Conservation (phyloP, 2,329 filamentous ascomycete genomes). For the Colletotrichum musae region DNA sequence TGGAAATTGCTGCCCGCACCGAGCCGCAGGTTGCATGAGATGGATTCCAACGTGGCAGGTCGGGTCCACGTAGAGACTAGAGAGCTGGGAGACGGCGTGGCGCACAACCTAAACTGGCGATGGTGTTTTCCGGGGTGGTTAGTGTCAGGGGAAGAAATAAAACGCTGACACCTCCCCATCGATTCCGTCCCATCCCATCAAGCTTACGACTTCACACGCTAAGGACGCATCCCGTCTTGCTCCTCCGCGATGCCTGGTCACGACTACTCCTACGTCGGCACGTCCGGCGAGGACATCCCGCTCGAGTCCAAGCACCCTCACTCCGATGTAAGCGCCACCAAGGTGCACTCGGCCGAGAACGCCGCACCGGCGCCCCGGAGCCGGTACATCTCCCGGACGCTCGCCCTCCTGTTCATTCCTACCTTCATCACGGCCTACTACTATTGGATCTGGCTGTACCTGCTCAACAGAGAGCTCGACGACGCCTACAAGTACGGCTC, state of each 20-base stretch:
- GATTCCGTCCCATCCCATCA: not conserved
- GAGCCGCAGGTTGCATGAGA: not conserved
- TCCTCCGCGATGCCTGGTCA: not conserved
- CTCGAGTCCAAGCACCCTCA: not conserved
- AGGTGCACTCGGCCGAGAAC: not conserved
- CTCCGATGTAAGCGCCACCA: not conserved
- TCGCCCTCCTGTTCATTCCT: not conserved
- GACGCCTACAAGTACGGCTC: conserved; percentile 1
- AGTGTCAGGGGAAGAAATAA: not conserved
- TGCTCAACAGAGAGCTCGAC: not conserved
- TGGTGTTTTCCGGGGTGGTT: not conserved
- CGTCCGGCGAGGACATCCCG: not conserved
- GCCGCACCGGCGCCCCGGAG: not conserved
- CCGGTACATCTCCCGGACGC: not conserved
- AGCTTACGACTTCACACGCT: too few relatives aligned
- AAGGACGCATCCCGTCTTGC: not conserved
- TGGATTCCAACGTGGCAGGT: not conserved
- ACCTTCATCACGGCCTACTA: not conserved
- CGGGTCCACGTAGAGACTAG: too few relatives aligned
- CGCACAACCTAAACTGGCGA: not conserved
- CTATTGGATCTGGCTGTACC: conserved; percentile 6
- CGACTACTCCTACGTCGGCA: not conserved
- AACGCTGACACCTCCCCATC: not conserved
- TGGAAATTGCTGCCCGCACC: not conserved
- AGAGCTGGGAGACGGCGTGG: too few relatives aligned